Base-by-base conservation (phyloP, 2,329 filamentous ascomycete species). In the Alternaria sp. region DNA sequence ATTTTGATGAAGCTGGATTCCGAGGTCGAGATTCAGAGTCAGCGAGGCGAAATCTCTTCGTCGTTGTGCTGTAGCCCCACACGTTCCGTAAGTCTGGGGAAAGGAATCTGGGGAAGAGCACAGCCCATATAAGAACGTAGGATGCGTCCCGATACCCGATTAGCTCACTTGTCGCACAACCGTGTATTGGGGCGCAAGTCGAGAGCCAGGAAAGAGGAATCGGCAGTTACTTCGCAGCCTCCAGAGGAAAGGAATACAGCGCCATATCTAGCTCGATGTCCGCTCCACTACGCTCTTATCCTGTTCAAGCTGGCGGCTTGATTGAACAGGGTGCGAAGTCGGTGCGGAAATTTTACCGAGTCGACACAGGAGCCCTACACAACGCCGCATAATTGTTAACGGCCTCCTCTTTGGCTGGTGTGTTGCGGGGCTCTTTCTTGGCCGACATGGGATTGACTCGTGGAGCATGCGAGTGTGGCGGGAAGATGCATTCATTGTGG, bases 401-500 rank as follows among this genome's bases (percentile, higher is more conserved):
- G 63, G 67, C 63, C 48, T 34, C 63, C 43, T 59, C 59, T 60
- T 58, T 68, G 68, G 62, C 62, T 64, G 63, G 60, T 32, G 28
- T 50, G 27, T 64, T 74, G 74, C 70, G 72, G 74, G 74, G 74
- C 65, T 57, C 52, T 34, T 51, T 34, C 74, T 77, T 77, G 75
- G 75, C 75, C 52, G 61, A 32, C 72, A 70, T 38, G 62, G 71
- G 70, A 52, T 66, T 51, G 53, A 60, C 52, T 65, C 54, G 59
- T 64, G 67, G 55, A 63, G 59, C 25, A 49, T 44, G 63, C 63
- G 62, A 65, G 64, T 62, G 62, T 65, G 64, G 61, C 61, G 59
- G 56, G 64, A 62, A 59, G 63, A 66, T 54, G 49, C 57, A 52
- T 64, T 64, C 36, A 44, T 63, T 59, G 43, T 49, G 60, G 65